Evolutionary conservation across 2,329 filamentous ascomycete species (phyloP).

Genomic region (Hypoxylon sp.): DNA sequence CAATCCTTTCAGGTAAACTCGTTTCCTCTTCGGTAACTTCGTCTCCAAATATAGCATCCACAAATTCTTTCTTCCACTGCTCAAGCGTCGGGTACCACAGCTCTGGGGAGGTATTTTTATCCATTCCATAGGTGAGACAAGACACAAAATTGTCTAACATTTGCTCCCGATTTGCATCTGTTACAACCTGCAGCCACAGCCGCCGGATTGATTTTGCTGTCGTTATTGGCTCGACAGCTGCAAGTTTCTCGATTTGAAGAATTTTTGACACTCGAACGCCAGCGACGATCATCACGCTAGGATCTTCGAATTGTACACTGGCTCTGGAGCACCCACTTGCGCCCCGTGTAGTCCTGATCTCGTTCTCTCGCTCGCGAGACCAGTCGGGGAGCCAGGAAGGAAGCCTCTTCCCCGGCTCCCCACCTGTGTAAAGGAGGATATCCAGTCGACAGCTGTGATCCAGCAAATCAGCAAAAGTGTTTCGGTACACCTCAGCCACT

Average conservation of each 20-base stretch:
- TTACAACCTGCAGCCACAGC: neutral
- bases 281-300: neutral
- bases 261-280: neutral
- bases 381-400: constrained; percentile 3
- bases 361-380: neutral
- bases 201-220: neutral
- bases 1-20: neutral
- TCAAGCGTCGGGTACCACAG: neutral
- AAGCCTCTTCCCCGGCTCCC: neutral
- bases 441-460: neutral
- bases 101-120: neutral
- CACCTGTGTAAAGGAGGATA: neutral
- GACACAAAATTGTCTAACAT: neutral
- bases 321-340: neutral
- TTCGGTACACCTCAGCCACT: neutral
- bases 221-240: neutral
- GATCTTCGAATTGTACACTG: neutral
- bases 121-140: neutral
- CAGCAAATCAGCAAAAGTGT: neutral
- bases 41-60: neutral
- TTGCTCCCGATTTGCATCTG: neutral
- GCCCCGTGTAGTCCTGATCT: no score
- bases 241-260: neutral
- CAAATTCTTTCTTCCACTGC: neutral
- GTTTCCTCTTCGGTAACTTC: neutral